These are phyloP conservation scores for Debaryomycetaceae sp. DNA, from an alignment of 1,139 yeast genomes.

Conservation along the genomic window DNA sequence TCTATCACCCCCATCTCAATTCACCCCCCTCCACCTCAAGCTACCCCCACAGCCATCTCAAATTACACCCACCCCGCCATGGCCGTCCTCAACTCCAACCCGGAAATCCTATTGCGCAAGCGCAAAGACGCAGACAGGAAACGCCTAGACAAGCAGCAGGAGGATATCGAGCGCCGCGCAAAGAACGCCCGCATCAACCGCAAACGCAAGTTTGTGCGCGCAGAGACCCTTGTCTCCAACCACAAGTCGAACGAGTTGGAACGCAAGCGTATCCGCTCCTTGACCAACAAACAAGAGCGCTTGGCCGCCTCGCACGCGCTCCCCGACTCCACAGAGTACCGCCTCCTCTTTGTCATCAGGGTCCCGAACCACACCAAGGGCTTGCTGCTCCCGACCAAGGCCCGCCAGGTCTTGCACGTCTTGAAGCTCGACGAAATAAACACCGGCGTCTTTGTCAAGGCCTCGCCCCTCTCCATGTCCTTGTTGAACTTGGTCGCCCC, in stretches of 20 bases:
- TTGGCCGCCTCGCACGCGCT: conserved; percentile 4
- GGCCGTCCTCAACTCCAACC: conserved; percentile 56
- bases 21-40: too few species aligned
- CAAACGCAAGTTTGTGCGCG: conserved; percentile 51
- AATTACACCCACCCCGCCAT: too few species aligned
- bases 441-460: conserved; percentile 62
- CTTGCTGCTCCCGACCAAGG: conserved; percentile 55
- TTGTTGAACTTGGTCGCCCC: conserved; percentile 60
- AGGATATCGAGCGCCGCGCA: conserved; percentile 13
- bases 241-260: conserved; percentile 57
- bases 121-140: conserved; percentile 68
- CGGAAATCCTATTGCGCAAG: conserved; percentile 65
- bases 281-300: conserved; percentile 22
- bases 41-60: too few species aligned
- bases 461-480: conserved; percentile 44
- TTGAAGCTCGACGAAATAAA: conserved; percentile 49
- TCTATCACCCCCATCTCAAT: too few species aligned
- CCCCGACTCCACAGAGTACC: conserved; percentile 22
- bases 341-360: conserved; percentile 55
- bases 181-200: conserved; percentile 23
- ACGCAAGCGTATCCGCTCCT: conserved; percentile 52
- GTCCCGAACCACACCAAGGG: conserved; percentile 47
- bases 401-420: conserved; percentile 44
- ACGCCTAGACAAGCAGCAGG: conserved; percentile 54
- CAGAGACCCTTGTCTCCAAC: conserved; percentile 61